These are phyloP conservation scores for Raffaelea ambrosiae DNA, from an alignment of 2,329 filamentous ascomycete genomes.

Conservation along the genomic window DNA sequence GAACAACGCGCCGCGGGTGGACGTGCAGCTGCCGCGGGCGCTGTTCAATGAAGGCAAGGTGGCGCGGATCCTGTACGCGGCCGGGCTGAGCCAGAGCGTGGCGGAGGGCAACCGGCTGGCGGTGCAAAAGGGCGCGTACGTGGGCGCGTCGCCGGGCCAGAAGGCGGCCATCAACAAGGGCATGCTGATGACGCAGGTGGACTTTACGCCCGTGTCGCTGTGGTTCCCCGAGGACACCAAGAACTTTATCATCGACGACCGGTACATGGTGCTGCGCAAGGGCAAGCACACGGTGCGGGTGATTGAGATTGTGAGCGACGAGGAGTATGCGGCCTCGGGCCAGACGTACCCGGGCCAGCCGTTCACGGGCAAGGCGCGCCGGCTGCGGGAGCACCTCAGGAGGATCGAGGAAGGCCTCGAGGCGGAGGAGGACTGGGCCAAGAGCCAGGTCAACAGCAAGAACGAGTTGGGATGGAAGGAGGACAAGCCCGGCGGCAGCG, in stretches of 20 bases:
- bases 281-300: slow-evolving; percentile 57
- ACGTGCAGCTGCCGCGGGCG: slow-evolving; percentile 51
- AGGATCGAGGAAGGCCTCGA: slow-evolving; percentile 15
- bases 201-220: slow-evolving; percentile 53
- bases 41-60: slow-evolving; percentile 48
- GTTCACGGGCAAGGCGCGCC: slow-evolving; percentile 38
- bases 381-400: slow-evolving; percentile 29
- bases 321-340: slow-evolving; percentile 41
- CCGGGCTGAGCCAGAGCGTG: slow-evolving; percentile 47
- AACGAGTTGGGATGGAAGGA: background rate
- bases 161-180: slow-evolving; percentile 22
- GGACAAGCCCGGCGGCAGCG: too few relatives aligned
- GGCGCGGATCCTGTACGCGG: slow-evolving; percentile 49
- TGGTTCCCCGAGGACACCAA: slow-evolving; percentile 49
- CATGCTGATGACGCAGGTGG: slow-evolving; percentile 41
- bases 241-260: slow-evolving; percentile 52
- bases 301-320: slow-evolving; percentile 49
- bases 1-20: slow-evolving; percentile 41
- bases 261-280: slow-evolving; percentile 51
- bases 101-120: slow-evolving; percentile 53
- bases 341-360: slow-evolving; percentile 45
- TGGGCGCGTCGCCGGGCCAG: slow-evolving; percentile 40
- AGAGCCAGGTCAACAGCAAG: background rate
- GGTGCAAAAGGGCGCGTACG: slow-evolving; percentile 46
- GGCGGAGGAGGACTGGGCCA: background rate